Percentiles rank a stretch among this genome's conserved stretches.
Evolutionary conservation across 495 filamentous ascomycete species (phyloP).

Genomic region (Parathielavia appendiculata): DNA sequence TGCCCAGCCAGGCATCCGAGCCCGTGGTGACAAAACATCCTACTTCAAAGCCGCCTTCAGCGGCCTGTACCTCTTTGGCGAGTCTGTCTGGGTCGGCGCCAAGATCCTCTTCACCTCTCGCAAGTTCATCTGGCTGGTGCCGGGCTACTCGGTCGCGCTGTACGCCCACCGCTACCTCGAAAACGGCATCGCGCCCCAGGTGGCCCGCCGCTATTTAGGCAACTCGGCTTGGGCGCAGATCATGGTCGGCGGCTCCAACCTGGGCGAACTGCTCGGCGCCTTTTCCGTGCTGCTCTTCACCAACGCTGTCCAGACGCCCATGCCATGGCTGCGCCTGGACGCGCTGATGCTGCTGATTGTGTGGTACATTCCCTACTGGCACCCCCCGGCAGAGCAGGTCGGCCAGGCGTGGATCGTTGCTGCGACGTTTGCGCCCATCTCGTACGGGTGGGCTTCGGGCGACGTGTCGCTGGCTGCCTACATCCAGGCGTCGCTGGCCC

Average conservation of each 20-base stretch:
- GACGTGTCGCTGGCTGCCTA: slow-evolving; percentile 44
- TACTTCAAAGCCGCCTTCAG: slow-evolving; percentile 28
- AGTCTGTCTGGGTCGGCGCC: slow-evolving; percentile 38
- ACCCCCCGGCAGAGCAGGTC: slow-evolving; percentile 25
- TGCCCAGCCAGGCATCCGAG: slow-evolving; percentile 5
- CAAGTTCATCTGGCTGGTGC: slow-evolving; percentile 44
- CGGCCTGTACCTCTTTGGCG: slow-evolving; percentile 34
- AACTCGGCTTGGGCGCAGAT: slow-evolving; percentile 43
- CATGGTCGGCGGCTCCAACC: slow-evolving; percentile 43
- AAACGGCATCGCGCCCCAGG: slow-evolving; percentile 37
- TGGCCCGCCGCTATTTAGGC: slow-evolving; percentile 38
- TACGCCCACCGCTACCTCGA: slow-evolving; percentile 46
- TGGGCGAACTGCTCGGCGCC: slow-evolving; percentile 43
- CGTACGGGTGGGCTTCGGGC: slow-evolving; percentile 46
- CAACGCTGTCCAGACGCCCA: slow-evolving; percentile 38
- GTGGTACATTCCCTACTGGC: slow-evolving; percentile 40
- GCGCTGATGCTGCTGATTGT: slow-evolving; percentile 36
- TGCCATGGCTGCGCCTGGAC: slow-evolving; percentile 43
- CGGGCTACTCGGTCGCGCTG: slow-evolving; percentile 41
- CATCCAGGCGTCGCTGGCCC: slow-evolving; percentile 39
- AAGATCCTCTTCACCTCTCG: slow-evolving; percentile 40
- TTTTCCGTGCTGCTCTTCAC: slow-evolving; percentile 41
- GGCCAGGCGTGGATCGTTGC: slow-evolving; percentile 40
- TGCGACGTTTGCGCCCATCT: slow-evolving; percentile 41
- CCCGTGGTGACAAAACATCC: slow-evolving; percentile 5